phyloP scores from a whole-genome alignment of 768 basidiomycete genomes.

The Rickenella mellea region DNA sequence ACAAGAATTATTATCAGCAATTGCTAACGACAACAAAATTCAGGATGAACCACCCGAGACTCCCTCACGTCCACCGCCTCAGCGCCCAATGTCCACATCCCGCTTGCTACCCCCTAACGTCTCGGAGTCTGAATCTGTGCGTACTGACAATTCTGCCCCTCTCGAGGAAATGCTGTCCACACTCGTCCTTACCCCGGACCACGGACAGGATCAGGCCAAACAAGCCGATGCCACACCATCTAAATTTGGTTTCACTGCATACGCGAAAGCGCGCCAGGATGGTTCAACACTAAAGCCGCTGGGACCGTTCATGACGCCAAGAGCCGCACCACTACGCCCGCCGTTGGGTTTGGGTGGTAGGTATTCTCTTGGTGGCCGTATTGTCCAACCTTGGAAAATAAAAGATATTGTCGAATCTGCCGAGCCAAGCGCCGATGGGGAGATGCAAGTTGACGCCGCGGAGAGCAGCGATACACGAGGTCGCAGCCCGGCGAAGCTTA shows the following conservation, averaged over 20 bases:
- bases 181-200: no score
- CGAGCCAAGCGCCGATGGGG: conserved; percentile 6
- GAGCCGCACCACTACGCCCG: conserved; percentile 1
- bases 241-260: conserved; percentile 1
- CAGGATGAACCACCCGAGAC: background rate
- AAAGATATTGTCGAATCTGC: conserved; percentile 41
- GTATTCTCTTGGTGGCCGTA: conserved; percentile 36
- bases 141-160: no score
- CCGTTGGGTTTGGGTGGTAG: conserved; percentile 13
- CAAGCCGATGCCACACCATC: conserved; percentile 8
- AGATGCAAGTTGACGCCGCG: background rate
- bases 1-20: background rate
- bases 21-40: background rate
- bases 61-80: no score
- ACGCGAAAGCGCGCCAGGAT: conserved; percentile 2
- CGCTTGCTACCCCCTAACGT: no score
- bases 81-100: no score
- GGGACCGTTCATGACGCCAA: no score
- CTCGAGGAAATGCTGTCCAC: no score
- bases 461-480: conserved; percentile 1
- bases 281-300: conserved; percentile 33
- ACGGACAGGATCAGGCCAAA: conserved; percentile 12
- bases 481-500: background rate
- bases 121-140: no score
- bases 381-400: conserved; percentile 47